Conservation (phyloP, 2,329 filamentous ascomycete genomes). For the Colletotrichum gloeosporioides region DNA sequence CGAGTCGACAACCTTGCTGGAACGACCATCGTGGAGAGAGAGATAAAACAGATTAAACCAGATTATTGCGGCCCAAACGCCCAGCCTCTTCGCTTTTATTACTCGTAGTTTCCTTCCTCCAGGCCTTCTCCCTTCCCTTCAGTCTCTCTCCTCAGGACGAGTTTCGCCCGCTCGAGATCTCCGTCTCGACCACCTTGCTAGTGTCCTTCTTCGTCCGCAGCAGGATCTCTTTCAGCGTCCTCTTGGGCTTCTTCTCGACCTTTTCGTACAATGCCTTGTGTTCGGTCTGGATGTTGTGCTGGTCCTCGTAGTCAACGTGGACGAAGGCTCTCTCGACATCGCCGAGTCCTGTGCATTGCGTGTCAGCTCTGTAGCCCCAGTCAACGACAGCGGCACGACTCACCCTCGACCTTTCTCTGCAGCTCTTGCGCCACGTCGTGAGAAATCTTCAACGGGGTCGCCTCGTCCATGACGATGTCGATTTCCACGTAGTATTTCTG, state of each 20-base stretch:
- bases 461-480: constrained; percentile 64
- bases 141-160: not conserved
- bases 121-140: not conserved
- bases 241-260: constrained; percentile 31
- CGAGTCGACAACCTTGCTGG: not conserved
- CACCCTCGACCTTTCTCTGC: constrained; percentile 65
- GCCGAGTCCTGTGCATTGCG: constrained; percentile 27
- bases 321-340: constrained; percentile 51
- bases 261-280: constrained; percentile 47
- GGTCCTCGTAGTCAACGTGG: constrained; percentile 49
- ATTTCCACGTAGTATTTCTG: constrained; percentile 68
- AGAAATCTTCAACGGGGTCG: constrained; percentile 58
- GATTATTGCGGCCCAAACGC: not conserved
- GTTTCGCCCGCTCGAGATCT: not conserved
- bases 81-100: not conserved
- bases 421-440: constrained; percentile 66
- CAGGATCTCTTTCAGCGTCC: constrained; percentile 39
- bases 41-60: not conserved
- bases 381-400: not conserved
- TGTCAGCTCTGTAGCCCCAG: not conserved
- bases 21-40: not conserved
- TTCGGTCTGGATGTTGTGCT: constrained; percentile 44
- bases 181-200: not conserved
- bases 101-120: not conserved
- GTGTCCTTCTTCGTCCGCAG: constrained; percentile 20